phyloP scores from a whole-genome alignment of 768 basidiomycete genomes.

The Suillus placidus region DNA sequence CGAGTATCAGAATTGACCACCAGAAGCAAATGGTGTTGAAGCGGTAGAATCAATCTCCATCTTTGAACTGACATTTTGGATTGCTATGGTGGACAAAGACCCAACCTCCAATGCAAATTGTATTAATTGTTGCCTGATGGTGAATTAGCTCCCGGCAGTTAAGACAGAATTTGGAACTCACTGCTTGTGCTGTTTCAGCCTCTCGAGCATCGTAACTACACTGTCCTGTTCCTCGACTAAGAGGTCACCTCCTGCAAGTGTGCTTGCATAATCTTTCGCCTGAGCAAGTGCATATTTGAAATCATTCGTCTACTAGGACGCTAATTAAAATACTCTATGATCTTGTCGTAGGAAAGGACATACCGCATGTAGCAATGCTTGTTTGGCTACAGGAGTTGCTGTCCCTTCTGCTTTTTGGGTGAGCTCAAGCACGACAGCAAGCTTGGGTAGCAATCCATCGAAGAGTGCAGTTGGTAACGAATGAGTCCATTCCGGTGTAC shows the following conservation, averaged over 20 bases:
- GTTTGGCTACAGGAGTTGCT: constrained; percentile 59
- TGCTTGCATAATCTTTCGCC: constrained; percentile 60
- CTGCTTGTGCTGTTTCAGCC: constrained; percentile 65
- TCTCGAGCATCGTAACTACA: constrained; percentile 68
- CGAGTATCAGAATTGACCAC: neutral
- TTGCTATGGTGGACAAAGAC: constrained; percentile 31
- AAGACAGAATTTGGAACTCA: constrained; percentile 27
- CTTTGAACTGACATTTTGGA: constrained; percentile 35
- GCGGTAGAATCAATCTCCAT: constrained; percentile 80
- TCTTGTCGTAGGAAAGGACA: constrained; percentile 21
- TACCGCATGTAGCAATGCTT: constrained; percentile 68
- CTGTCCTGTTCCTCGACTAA: constrained; percentile 69
- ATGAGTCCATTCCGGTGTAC: neutral
- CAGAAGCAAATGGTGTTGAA: constrained; percentile 58
- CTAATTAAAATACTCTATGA: neutral
- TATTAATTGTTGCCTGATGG: constrained; percentile 52
- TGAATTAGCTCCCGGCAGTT: neutral
- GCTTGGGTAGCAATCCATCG: constrained; percentile 58
- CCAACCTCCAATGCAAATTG: constrained; percentile 52
- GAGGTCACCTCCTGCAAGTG: constrained; percentile 75
- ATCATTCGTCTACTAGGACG: constrained; percentile 61
- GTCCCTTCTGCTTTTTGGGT: constrained; percentile 60
- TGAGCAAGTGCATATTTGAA: constrained; percentile 60
- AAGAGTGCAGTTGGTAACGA: constrained; percentile 50
- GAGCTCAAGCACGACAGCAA: constrained; percentile 61